Conservation (phyloP, 352 stramenopile genomes). For the Phytophthora sp. region DNA sequence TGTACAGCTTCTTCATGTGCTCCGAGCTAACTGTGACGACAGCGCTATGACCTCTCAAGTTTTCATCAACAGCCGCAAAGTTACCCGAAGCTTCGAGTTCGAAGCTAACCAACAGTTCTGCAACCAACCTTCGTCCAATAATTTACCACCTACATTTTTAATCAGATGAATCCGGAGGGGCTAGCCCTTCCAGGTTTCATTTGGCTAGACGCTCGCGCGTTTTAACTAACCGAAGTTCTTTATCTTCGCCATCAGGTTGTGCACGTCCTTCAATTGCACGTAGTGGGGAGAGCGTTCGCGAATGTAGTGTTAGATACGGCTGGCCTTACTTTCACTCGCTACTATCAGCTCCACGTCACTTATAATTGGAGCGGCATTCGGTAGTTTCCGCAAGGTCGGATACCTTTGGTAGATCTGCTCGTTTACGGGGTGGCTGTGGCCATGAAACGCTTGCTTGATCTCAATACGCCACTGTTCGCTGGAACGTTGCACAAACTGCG, state of each 20-base stretch:
- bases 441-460: too few relatives aligned
- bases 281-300: not conserved
- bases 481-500: too few relatives aligned
- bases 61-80: constrained; percentile 1
- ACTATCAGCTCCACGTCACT: constrained; percentile 16
- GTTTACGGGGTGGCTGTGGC: too few relatives aligned
- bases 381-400: not conserved
- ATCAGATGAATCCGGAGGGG: not conserved
- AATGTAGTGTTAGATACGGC: constrained; percentile 12
- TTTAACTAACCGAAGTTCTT: not conserved
- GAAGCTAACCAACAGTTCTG: not conserved
- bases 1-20: constrained; percentile 9
- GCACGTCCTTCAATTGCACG: constrained; percentile 1
- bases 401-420: too few relatives aligned
- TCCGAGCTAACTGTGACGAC: constrained; percentile 7
- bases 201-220: not conserved
- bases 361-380: not conserved
- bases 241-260: constrained; percentile 3
- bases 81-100: not conserved
- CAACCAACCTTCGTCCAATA: constrained; percentile 7
- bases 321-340: constrained; percentile 2
- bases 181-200: not conserved
- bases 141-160: not conserved
- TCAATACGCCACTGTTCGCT: too few relatives aligned
- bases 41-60: not conserved